phyloP scores from a whole-genome alignment of 2,329 filamentous ascomycete genomes.

The Basipetospora chlamydospora region DNA sequence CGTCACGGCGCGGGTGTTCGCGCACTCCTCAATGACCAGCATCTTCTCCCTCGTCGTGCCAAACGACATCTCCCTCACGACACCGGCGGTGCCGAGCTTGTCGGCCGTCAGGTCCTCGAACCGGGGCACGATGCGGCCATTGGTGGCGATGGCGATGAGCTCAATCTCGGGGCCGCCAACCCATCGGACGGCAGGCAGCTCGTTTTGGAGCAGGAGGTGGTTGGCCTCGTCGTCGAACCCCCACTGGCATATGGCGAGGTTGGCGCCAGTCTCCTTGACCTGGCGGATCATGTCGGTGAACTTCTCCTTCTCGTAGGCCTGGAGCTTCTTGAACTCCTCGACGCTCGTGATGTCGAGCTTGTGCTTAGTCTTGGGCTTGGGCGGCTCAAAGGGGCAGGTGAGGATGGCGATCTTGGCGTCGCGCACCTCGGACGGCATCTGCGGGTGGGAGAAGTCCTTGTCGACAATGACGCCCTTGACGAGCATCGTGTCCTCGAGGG shows the following conservation, averaged over 20 bases:
- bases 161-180: constrained; percentile 97
- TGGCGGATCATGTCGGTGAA: constrained; percentile 98
- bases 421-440: constrained; percentile 91
- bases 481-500: constrained; percentile 82
- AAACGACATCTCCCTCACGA: constrained; percentile 90
- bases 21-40: constrained; percentile 98
- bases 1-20: constrained; percentile 91
- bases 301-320: constrained; percentile 89
- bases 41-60: constrained; percentile 98
- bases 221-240: constrained; percentile 99
- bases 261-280: constrained; percentile 94
- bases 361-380: constrained; percentile 99
- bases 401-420: constrained; percentile 97
- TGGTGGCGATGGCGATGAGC: constrained; percentile 95
- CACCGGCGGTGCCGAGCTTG: constrained; percentile 80
- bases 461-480: constrained; percentile 98
- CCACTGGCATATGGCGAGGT: constrained; percentile 98
- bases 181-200: constrained; percentile 92
- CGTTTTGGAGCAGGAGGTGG: constrained; percentile 89
- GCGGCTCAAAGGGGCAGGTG: constrained; percentile 95
- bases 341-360: constrained; percentile 95
- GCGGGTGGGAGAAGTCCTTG: constrained; percentile 98
- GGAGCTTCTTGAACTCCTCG: constrained; percentile 96
- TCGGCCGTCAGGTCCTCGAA: constrained; percentile 87
- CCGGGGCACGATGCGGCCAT: constrained; percentile 89